Percentiles rank a stretch among this genome's conserved stretches.
Conservation (phyloP, 805 yeast genomes). For the Kodamaea restingae region DNA sequence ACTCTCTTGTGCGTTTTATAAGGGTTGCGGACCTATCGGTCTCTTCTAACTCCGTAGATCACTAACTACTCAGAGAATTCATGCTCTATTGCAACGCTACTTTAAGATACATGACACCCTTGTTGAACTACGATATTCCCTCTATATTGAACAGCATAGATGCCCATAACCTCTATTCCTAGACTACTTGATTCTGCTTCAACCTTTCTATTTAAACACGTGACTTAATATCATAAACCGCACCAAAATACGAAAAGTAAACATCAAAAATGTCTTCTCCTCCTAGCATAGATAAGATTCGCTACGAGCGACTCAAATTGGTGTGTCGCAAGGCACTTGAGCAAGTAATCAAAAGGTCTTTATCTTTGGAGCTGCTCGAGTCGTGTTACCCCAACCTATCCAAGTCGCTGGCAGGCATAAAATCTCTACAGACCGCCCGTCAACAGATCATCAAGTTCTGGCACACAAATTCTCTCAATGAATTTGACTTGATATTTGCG, state of each 20-base stretch:
- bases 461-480: conserved; percentile 45
- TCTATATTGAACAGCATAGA: too few relatives aligned
- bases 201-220: too few relatives aligned
- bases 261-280: conserved; percentile 2
- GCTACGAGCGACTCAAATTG: conserved; percentile 47
- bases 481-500: conserved; percentile 50
- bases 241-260: neutral
- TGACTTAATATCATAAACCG: neutral
- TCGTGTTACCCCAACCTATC: conserved; percentile 55
- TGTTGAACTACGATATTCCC: too few relatives aligned
- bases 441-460: conserved; percentile 51
- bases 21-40: too few relatives aligned
- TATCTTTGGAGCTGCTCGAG: conserved; percentile 47
- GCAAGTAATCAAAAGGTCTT: conserved; percentile 46
- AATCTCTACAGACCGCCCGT: conserved; percentile 44
- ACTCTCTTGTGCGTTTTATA: too few relatives aligned
- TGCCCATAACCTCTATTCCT: too few relatives aligned
- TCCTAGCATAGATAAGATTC: conserved; percentile 24
- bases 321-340: conserved; percentile 53
- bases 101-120: too few relatives aligned
- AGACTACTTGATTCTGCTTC: too few relatives aligned
- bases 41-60: too few relatives aligned
- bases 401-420: conserved; percentile 41
- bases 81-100: too few relatives aligned
- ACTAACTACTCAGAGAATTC: too few relatives aligned